phyloP scores from a whole-genome alignment of 768 basidiomycete genomes.

The Suillus subalutaceus region DNA sequence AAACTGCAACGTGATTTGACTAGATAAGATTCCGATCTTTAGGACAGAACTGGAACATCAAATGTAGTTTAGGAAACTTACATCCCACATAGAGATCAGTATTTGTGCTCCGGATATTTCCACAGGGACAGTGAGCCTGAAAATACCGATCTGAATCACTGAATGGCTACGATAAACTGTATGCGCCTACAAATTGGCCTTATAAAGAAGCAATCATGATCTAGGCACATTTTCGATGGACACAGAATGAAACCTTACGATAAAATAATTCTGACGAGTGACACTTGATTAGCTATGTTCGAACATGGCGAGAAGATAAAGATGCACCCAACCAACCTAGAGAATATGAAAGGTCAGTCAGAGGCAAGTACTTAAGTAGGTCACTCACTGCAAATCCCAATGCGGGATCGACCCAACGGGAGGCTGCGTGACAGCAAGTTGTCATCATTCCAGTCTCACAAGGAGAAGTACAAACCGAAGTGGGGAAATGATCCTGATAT shows the following conservation, averaged over 20 bases:
- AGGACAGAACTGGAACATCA: conserved; percentile 1
- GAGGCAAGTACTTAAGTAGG: not conserved
- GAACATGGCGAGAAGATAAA: not conserved
- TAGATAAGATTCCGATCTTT: conserved; percentile 22
- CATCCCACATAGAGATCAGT: conserved; percentile 78
- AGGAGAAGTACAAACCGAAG: conserved; percentile 46
- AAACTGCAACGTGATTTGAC: conserved; percentile 53
- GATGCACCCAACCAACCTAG: conserved; percentile 18
- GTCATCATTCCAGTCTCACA: not conserved
- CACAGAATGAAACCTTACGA: conserved; percentile 33
- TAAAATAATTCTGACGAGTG: conserved; percentile 54
- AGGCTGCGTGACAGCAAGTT: conserved; percentile 35
- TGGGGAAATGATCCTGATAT: conserved; percentile 81
- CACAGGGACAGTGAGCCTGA: conserved; percentile 49
- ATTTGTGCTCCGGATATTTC: conserved; percentile 75
- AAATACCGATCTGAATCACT: not conserved
- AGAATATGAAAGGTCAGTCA: not conserved
- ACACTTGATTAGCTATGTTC: conserved; percentile 32
- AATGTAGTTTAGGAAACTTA: conserved; percentile 27
- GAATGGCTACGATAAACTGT: too few species aligned
- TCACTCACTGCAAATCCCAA: conserved; percentile 60
- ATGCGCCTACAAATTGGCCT: conserved; percentile 12
- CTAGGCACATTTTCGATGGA: not conserved
- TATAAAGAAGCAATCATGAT: not conserved
- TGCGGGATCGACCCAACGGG: conserved; percentile 62